Evolutionary conservation across 306 rosid species (phyloP).

Genomic region (Arachis hypogaea): DNA sequence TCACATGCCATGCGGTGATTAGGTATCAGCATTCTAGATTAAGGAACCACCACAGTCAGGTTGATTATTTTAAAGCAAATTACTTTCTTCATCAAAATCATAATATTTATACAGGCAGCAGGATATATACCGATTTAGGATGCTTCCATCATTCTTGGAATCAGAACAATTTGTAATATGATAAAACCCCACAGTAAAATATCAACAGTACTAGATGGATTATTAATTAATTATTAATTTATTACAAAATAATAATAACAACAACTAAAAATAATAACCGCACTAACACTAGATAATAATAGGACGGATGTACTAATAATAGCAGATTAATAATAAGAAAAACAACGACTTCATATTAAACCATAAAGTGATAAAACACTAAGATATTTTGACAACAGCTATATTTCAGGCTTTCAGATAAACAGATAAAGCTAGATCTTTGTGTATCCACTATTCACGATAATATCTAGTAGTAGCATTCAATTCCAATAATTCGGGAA

Average conservation of each 20-base stretch:
- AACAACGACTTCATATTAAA: neutral
- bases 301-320: neutral
- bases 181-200: neutral
- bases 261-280: neutral
- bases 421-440: neutral
- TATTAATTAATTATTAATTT: too few relatives aligned
- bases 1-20: neutral
- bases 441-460: neutral
- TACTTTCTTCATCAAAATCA: neutral
- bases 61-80: neutral
- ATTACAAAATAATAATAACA: neutral
- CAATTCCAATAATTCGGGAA: constrained; percentile 9
- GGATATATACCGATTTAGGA: neutral
- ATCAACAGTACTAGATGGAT: neutral
- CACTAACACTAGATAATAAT: neutral
- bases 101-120: neutral
- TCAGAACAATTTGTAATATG: neutral
- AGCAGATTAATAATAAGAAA: neutral
- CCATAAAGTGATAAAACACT: neutral
- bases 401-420: constrained; percentile 21
- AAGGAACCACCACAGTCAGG: neutral
- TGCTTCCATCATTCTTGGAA: neutral
- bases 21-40: neutral
- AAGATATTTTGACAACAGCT: neutral
- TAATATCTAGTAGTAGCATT: neutral